Base-by-base conservation (phyloP, 768 basidiomycete genomes). In the Mycena amicta region DNA sequence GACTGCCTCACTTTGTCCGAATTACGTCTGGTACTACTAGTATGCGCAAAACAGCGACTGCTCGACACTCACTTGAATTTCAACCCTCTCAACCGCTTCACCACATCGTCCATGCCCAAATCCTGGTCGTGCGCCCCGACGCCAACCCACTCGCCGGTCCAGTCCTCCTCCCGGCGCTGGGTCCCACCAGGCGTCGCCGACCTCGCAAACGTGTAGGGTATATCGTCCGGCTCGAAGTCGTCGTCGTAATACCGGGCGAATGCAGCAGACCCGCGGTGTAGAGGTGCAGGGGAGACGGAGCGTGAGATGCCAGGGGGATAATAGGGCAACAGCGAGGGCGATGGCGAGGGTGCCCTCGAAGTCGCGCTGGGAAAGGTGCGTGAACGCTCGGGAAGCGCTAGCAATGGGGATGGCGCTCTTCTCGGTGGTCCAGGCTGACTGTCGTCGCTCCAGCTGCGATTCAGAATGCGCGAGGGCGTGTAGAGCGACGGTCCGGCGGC, bases 111-210 rank as follows among this genome's bases (percentile, higher is more conserved):
- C 20, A 63, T 39, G 15, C 16, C 39, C n/a, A n/a, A n/a, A n/a
- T n/a, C n/a, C n/a, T n/a, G n/a, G n/a, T n/a, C n/a, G n/a, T n/a
- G n/a, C n/a, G 18, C 30, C 8, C 29, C 53, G 5, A 18, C 25
- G 3, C 40, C 16, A 22, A 63, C 61, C 62, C 62, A 63, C 57
- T 63, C 62, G 26, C 62, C 62, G 30, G 45, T 54, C 62, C 58
- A 63, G 2, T 58, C 62, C 20, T 47, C 43, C 52, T 60, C 62
- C 13, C 13, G 39, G 43, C 62, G 62, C 18, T 60, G 58, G 22
- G 58, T 63, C 1, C n/a, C 12, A 8, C 8, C 15, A 13, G 47
- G 25, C 41, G 20, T 43, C 41, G 41, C 12, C 13, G 41, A 11
- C 6, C 26, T 12, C 26, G n/a, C 22, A 29, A 8, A 5, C 6